Evolutionary conservation across 768 basidiomycete genomes (phyloP), one percentile per base, ranked within the genome.

Genomic region (Russula brevipes): DNA sequence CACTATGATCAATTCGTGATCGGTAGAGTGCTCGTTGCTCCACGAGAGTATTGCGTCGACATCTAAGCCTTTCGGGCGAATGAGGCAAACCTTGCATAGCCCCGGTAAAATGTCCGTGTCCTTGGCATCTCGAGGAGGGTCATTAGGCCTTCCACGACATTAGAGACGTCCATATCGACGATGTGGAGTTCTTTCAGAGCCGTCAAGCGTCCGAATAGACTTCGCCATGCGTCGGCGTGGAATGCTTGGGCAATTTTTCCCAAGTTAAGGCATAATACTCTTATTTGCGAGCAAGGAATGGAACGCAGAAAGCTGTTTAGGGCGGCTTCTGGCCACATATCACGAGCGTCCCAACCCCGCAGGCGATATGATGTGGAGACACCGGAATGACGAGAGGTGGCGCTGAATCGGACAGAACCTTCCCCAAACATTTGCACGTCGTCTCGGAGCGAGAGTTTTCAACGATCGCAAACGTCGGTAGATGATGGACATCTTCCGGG

Each of bases 291-390:
- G 35, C 64, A 65, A 41, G 58, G 56, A 47, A 64, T 38, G 45
- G 66, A 59, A 36, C 56, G 57, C 51, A 67, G 42, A 51, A 65
- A 67, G 24, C 35, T 47, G 24, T 55, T 57, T 55, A 67, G 51
- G 19, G 51, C 66, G n/a, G 63, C 56, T 19, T 65, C 59, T 19
- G 66, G 64, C 66, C 66, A 67, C 41, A 57, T 42, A 38, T 59
- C 38, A 7, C 54, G 24, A 31, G 51, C 10, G 33, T 53, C 64
- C 9, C 52, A 30, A 41, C 50, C 46, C 14, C 59, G 63, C 24
- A 61, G 51, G 17, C 64, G 66, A 56, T 67, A 64, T 24, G 66
- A 67, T 30, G 51, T 57, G 39, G 66, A 66, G 39, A 65, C 44
- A 41, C 66, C 66, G 30, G 66, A 56, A n/a, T 60, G 54, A 39